These are phyloP conservation scores for Boletus subparvulus DNA, from an alignment of 768 basidiomycete genomes.

Conservation along the genomic window DNA sequence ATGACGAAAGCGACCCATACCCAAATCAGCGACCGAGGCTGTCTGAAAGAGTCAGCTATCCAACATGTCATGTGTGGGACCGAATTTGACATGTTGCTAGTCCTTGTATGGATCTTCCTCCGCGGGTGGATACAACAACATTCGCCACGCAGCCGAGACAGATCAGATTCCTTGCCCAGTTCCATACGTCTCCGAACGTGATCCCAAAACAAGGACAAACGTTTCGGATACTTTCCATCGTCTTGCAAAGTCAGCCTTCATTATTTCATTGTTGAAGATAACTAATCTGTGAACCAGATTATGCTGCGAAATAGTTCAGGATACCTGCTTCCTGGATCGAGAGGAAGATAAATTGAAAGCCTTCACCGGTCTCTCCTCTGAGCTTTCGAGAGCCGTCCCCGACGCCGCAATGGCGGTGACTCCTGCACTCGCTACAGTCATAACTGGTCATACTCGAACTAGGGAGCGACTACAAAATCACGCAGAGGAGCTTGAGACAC, in stretches of 20 bases:
- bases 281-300: slow-evolving; percentile 35
- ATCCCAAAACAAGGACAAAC: slow-evolving; percentile 7
- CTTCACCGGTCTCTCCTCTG: slow-evolving; percentile 48
- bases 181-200: slow-evolving; percentile 1
- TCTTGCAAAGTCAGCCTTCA: slow-evolving; percentile 35
- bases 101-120: slow-evolving; percentile 9
- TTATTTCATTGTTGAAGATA: slow-evolving; percentile 5
- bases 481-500: slow-evolving; percentile 38
- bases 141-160: slow-evolving; percentile 3
- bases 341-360: slow-evolving; percentile 50
- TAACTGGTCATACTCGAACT: slow-evolving; percentile 42
- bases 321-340: slow-evolving; percentile 40
- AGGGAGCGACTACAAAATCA: slow-evolving; percentile 43
- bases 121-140: slow-evolving; percentile 2
- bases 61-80: not conserved
- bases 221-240: slow-evolving; percentile 37
- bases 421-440: slow-evolving; percentile 46
- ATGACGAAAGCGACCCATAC: slow-evolving; percentile 24
- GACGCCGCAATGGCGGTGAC: slow-evolving; percentile 43
- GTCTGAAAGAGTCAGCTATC: slow-evolving; percentile 28
- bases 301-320: slow-evolving; percentile 45
- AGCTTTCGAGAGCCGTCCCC: slow-evolving; percentile 45
- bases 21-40: slow-evolving; percentile 29
- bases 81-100: slow-evolving; percentile 18
- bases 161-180: slow-evolving; percentile 3